Percentiles rank a stretch among this genome's conserved stretches.
These are phyloP conservation scores for Aaosphaeria pasadenensis DNA, from an alignment of 2,329 filamentous ascomycete genomes.

Conservation along the genomic window DNA sequence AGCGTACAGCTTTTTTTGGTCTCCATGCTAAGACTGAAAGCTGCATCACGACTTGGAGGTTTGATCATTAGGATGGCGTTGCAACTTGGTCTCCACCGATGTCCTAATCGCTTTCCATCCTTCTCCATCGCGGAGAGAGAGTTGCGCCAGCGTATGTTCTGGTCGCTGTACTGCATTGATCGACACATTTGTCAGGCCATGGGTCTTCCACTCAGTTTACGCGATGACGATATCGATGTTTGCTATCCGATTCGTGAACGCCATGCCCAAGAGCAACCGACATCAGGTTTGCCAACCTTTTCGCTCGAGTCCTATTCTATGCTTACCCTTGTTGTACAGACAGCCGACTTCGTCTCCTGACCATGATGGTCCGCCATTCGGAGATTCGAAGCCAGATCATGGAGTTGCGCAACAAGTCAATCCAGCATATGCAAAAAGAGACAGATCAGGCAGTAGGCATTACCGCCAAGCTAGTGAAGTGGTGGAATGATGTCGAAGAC, in stretches of 20 bases:
- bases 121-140: slow-evolving; percentile 48
- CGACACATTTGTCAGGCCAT: slow-evolving; percentile 56
- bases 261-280: slow-evolving; percentile 25
- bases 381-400: slow-evolving; percentile 51
- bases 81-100: slow-evolving; percentile 58
- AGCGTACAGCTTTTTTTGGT: slow-evolving; percentile 55
- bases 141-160: slow-evolving; percentile 54
- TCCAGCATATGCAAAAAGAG: slow-evolving; percentile 45
- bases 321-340: slow-evolving; percentile 1
- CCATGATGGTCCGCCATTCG: slow-evolving; percentile 47
- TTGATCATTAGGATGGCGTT: slow-evolving; percentile 55
- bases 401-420: slow-evolving; percentile 52
- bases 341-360: slow-evolving; percentile 12
- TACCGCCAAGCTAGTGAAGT: slow-evolving; percentile 49
- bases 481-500: slow-evolving; percentile 55
- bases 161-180: slow-evolving; percentile 56
- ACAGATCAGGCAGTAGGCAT: slow-evolving; percentile 45
- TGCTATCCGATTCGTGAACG: slow-evolving; percentile 52
- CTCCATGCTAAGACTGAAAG: slow-evolving; percentile 56
- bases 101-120: slow-evolving; percentile 51
- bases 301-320: not conserved
- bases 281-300: not conserved
- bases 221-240: slow-evolving; percentile 58
- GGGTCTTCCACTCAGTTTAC: slow-evolving; percentile 54
- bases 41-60: slow-evolving; percentile 56